Evolutionary conservation across 2,329 filamentous ascomycete species (phyloP).

Genomic region (Pyrenophora graminea): DNA sequence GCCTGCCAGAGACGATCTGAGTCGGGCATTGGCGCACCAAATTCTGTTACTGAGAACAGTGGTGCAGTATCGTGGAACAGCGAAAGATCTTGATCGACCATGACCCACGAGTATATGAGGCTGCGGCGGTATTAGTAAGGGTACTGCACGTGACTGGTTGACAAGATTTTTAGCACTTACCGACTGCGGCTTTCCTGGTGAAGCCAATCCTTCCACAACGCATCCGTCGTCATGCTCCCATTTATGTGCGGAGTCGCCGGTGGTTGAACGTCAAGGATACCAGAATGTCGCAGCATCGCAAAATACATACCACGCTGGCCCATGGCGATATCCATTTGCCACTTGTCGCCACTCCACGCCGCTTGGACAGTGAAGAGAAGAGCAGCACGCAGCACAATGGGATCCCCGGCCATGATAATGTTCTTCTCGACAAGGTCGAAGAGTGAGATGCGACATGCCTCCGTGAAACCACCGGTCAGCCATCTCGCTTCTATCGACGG

Average conservation of each 20-base stretch:
- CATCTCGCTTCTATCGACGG: constrained; percentile 67
- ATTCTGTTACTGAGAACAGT: constrained; percentile 67
- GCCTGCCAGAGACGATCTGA: constrained; percentile 67
- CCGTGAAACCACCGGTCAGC: constrained; percentile 68
- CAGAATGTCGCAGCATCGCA: constrained; percentile 71
- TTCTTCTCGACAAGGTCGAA: constrained; percentile 75
- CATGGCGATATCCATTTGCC: constrained; percentile 78
- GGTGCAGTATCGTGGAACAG: constrained; percentile 48
- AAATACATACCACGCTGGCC: constrained; percentile 75
- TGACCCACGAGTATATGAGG: constrained; percentile 75
- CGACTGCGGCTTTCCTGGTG: constrained; percentile 66
- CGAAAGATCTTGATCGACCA: constrained; percentile 68
- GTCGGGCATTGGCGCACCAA: constrained; percentile 67
- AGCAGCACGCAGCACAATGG: constrained; percentile 66
- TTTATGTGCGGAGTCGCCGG: constrained; percentile 53
- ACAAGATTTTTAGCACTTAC: constrained; percentile 48
- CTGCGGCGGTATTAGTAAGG: constrained; percentile 45
- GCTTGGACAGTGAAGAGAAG: constrained; percentile 70
- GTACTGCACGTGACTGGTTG: constrained; percentile 24
- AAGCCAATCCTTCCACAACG: constrained; percentile 67
- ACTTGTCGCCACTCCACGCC: constrained; percentile 76
- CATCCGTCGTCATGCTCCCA: constrained; percentile 51
- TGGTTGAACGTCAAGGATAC: constrained; percentile 63
- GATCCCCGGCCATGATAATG: constrained; percentile 68
- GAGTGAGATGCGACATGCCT: constrained; percentile 72